Evolutionary conservation across 345 rosid species (phyloP), one percentile per base, ranked within the genome.

Genomic region (Litchi chinensis): DNA sequence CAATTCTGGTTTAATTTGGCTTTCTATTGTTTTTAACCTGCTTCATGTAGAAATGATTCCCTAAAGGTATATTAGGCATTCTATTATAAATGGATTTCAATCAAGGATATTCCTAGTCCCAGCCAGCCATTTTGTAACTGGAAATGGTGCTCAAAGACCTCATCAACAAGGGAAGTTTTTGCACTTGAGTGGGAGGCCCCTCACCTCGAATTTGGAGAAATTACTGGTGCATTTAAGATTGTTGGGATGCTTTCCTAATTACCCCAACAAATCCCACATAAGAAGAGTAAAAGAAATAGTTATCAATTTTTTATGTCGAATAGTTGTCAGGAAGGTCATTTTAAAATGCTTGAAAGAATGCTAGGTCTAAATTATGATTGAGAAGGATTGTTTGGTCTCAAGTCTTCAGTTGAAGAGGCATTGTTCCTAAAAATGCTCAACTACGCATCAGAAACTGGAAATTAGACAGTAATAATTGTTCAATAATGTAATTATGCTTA

Each of bases 1-100:
- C 13, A 62, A 56, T 75, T 70, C 24, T 24, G 52, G 21, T 70
- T 65, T 48, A 76, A 15, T 71, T 41, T 76, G 37, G 24, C 44
- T 50, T 71, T 11, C 16, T 67, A n/a, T 57, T 24, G 37, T 67
- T 56, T 56, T 68, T 69, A 8, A n/a, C 43, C 26, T 1, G 10
- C 41, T 77, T 64, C 56, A 3, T 44, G 8, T 57, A 16, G 39
- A 13, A 71, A 54, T 52, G 16, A 16, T 50, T 8, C 11, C 52
- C 52, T 21, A 8, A 50, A 24, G 16, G 22, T 37, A 3, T 16
- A 65, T 22, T n/a, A 60, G 75, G 22, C 16, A 4, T 69, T 22
- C 39, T 43, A 48, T 54, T 24, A 8, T 44, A 12, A 43, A 10
- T 57, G 22, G 68, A 60, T 73, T 73, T 21, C 54, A 59, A 73